A percentile compares a stretch with the other conserved stretches of the same genome.
Conservation (phyloP, 2,329 filamentous ascomycete genomes). For the Penicillium sp. region DNA sequence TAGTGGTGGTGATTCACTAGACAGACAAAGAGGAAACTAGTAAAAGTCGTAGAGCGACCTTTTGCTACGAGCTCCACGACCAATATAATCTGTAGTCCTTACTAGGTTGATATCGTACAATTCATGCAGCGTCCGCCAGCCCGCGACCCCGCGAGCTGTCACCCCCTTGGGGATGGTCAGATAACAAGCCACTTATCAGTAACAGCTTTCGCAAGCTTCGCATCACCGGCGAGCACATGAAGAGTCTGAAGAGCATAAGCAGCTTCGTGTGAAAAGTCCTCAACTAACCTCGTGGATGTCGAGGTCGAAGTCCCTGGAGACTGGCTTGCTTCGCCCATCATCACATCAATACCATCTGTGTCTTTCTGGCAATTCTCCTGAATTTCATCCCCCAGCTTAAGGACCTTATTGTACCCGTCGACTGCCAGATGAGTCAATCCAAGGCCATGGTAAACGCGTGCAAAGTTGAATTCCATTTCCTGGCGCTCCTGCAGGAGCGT, state of each 20-base stretch:
- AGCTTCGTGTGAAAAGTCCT: slow-evolving; percentile 63
- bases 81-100: no score
- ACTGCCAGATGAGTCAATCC: slow-evolving; percentile 68
- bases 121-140: no score
- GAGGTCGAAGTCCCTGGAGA: slow-evolving; percentile 2
- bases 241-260: slow-evolving; percentile 69
- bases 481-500: slow-evolving; percentile 50
- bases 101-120: no score
- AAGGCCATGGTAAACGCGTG: slow-evolving; percentile 67
- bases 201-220: slow-evolving; percentile 54
- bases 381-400: slow-evolving; percentile 49
- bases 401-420: slow-evolving; percentile 61
- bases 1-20: no score
- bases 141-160: no score
- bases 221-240: slow-evolving; percentile 60
- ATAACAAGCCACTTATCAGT: slow-evolving; percentile 57
- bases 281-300: slow-evolving; percentile 29
- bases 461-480: slow-evolving; percentile 79
- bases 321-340: slow-evolving; percentile 19
- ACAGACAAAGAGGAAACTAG: no score
- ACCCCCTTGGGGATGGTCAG: no score
- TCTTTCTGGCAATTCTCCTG: slow-evolving; percentile 23
- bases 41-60: no score
- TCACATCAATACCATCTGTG: slow-evolving; percentile 37
- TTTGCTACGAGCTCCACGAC: no score